A percentile compares a stretch with the other conserved stretches of the same genome.
Evolutionary conservation across 2,329 filamentous ascomycete genomes (phyloP).

Genomic region (Aspergillus puulaauensis): DNA sequence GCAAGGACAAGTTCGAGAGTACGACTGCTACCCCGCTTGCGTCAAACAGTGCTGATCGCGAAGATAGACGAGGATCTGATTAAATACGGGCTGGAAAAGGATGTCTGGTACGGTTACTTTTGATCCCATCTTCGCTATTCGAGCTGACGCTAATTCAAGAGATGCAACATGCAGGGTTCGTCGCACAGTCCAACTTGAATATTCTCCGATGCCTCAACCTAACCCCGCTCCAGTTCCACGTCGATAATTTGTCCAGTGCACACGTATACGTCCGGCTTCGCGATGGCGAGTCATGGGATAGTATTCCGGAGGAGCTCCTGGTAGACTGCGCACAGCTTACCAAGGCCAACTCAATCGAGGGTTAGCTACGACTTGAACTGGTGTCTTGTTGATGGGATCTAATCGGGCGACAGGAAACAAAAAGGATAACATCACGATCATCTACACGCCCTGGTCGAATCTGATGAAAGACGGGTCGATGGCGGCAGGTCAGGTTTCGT

Average conservation of each 20-base stretch:
- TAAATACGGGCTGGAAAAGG: constrained; percentile 88
- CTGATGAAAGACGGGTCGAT: constrained; percentile 93
- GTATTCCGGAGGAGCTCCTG: constrained; percentile 71
- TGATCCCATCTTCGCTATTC: neutral
- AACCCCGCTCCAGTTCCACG: constrained; percentile 70
- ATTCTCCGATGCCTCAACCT: neutral
- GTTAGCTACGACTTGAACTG: constrained; percentile 41
- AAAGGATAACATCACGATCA: constrained; percentile 93
- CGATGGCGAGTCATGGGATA: constrained; percentile 79
- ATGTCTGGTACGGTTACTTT: constrained; percentile 70
- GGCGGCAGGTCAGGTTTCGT: constrained; percentile 91
- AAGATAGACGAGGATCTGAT: constrained; percentile 88
- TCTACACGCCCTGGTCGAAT: constrained; percentile 98
- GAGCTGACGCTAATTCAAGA: constrained; percentile 2
- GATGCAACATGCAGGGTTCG: constrained; percentile 30
- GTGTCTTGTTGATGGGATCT: constrained; percentile 7
- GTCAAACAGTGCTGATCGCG: constrained; percentile 15
- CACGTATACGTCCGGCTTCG: constrained; percentile 90
- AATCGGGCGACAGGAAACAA: constrained; percentile 71
- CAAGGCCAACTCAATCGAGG: constrained; percentile 98
- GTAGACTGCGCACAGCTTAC: constrained; percentile 94
- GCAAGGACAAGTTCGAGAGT: constrained; percentile 99
- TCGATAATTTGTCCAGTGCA: constrained; percentile 92
- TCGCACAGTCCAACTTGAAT: neutral
- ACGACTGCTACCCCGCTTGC: constrained; percentile 33